Evolutionary conservation across 108 stramenopile genomes (phyloP).

Genomic region (Cyclotella cryptica): DNA sequence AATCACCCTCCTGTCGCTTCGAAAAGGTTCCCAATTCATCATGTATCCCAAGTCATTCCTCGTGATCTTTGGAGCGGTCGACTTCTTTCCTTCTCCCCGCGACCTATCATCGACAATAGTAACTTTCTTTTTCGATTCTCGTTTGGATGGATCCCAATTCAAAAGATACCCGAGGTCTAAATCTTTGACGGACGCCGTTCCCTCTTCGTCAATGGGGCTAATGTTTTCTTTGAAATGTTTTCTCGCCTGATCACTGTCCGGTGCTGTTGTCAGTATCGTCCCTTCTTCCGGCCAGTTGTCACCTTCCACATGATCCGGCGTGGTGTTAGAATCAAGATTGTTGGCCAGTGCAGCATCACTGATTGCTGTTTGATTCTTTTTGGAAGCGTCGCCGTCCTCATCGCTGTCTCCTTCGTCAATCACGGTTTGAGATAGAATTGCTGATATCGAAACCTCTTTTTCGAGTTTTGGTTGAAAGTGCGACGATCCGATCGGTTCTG

Average conservation of each 20-base stretch:
- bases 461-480: not conserved
- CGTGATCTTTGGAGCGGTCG: constrained; percentile 54
- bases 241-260: constrained; percentile 17
- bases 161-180: constrained; percentile 84
- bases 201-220: constrained; percentile 47
- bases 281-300: not conserved
- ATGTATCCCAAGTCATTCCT: constrained; percentile 88
- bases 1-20: constrained; percentile 29
- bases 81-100: constrained; percentile 5
- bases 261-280: constrained; percentile 6
- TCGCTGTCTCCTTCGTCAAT: constrained; percentile 25
- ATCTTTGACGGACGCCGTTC: constrained; percentile 47
- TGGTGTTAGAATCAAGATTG: not conserved
- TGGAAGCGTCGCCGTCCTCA: constrained; percentile 12
- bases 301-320: not conserved
- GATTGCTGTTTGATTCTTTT: not conserved
- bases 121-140: constrained; percentile 26
- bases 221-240: constrained; percentile 46
- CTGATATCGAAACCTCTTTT: constrained; percentile 32
- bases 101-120: constrained; percentile 18
- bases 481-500: constrained; percentile 18
- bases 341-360: not conserved
- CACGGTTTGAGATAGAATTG: constrained; percentile 45
- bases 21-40: constrained; percentile 87
- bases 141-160: constrained; percentile 75